Evolutionary conservation across 202 grass and related monocot genomes (phyloP).

Genomic region (Setaria italica): DNA sequence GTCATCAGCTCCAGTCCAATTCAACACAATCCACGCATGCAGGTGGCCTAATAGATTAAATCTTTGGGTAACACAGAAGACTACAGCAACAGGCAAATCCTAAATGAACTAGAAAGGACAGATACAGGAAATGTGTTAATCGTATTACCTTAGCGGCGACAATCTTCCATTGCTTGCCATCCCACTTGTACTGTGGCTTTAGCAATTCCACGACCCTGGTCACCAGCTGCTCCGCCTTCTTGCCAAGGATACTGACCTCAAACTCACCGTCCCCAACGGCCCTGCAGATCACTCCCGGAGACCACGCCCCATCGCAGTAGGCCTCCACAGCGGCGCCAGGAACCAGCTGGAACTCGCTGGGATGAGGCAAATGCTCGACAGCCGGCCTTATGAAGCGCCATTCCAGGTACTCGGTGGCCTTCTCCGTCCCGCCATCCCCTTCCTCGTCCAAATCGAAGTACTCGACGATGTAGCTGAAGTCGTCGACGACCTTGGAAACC

Average conservation of each 20-base stretch:
- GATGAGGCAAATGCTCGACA: conserved; percentile 46
- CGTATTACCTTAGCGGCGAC: conserved; percentile 43
- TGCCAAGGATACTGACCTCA: conserved; percentile 7
- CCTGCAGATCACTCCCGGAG: conserved; percentile 47
- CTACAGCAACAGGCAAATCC: neutral
- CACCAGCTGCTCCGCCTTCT: conserved; percentile 3
- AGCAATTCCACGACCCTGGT: conserved; percentile 42
- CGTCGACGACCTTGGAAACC: conserved; percentile 55
- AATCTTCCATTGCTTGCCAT: conserved; percentile 56
- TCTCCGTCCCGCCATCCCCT: neutral
- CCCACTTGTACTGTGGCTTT: conserved; percentile 56
- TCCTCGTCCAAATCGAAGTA: conserved; percentile 50
- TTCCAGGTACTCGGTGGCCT: conserved; percentile 50
- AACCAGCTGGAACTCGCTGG: conserved; percentile 34
- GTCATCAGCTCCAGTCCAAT: neutral
- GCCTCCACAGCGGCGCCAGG: conserved; percentile 52
- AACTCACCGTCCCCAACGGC: conserved; percentile 23
- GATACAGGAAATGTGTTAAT: neutral
- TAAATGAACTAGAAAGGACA: neutral
- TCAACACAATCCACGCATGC: neutral
- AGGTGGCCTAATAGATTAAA: neutral
- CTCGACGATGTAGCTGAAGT: conserved; percentile 63
- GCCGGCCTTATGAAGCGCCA: conserved; percentile 61
- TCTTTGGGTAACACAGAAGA: neutral
- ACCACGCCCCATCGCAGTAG: conserved; percentile 66